Base-by-base conservation (phyloP, 805 yeast genomes). In the Clavispora carvajalis region DNA sequence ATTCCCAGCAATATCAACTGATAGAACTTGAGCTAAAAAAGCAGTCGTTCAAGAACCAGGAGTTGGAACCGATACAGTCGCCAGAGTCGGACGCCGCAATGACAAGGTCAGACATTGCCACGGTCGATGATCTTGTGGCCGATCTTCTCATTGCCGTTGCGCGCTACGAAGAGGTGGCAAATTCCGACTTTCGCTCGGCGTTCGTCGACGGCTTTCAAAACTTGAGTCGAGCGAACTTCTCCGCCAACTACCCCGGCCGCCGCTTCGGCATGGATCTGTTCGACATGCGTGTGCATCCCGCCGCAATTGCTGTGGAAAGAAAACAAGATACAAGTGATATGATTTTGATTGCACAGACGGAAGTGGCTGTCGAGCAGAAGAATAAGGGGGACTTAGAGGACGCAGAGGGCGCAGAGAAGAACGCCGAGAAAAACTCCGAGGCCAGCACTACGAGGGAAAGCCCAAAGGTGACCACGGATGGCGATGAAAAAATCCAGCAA, bases 151-250 rank as follows among this genome's bases (percentile, higher is more conserved):
- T 56, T 4, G 45, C 59, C 19, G 33, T 71, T 8, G 59, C 65
- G 34, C 47, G 53, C 31, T 73, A 73, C 48, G 67, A 65, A 34
- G 28, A 35, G 4, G 22, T 55, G 16, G 52, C 58, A 22, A 51
- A 53, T 15, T 50, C 45, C 8, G 40, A 50, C 2, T 43, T 47
- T 33, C 43, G 59, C 5, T 30, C 35, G 11, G 48, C 49, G 33
- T 65, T 60, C 46, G 51, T 52, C 22, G 52, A 56, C 28, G 77
- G 74, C 5, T 69, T 53, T 45, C 51, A 72, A 3, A 59, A 62
- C 33, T 54, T 75, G 23, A 68, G 78, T 33, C 47, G 76, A 44
- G 79, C 79, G 8, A 73, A 69, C 43, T 74, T 63, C 49, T 54
- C 59, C 28, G 79, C 79, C 8, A 73, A 69, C 43, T 74, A 63